Evolutionary conservation across 495 filamentous ascomycete genomes (phyloP).

Genomic region (Penicillium longicatenatum): DNA sequence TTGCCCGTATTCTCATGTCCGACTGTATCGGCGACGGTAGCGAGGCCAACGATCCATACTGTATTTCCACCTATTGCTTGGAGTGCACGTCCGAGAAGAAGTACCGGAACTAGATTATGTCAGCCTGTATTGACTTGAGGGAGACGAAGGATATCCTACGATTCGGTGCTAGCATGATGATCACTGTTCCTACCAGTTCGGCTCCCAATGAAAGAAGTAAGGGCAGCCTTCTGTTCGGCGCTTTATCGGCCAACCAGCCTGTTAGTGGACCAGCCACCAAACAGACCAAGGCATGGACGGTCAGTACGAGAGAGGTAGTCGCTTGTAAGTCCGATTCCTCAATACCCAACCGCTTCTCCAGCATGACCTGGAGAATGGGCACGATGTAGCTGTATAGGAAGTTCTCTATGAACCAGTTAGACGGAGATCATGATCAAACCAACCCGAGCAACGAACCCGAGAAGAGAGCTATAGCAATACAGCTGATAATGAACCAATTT

Average conservation of each 20-base stretch:
- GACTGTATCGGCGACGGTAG: conserved; percentile 19
- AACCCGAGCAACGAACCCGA: not conserved
- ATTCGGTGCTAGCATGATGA: not conserved
- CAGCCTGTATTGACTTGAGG: not conserved
- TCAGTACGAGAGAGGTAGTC: conserved; percentile 23
- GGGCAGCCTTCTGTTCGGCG: not conserved
- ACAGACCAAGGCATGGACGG: conserved; percentile 13
- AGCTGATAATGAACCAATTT: conserved; percentile 8
- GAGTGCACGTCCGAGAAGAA: conserved; percentile 15
- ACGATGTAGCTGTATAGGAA: conserved; percentile 24
- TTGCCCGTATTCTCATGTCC: conserved; percentile 17
- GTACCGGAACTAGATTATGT: conserved; percentile 5
- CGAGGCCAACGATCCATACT: conserved; percentile 25
- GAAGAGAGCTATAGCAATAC: conserved; percentile 6
- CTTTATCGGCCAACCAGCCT: conserved; percentile 14
- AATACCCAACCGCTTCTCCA: conserved; percentile 23
- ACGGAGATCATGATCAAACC: not conserved
- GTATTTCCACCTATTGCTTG: conserved; percentile 20
- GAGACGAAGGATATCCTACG: not conserved
- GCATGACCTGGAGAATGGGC: conserved; percentile 27
- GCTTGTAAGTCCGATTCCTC: conserved; percentile 21
- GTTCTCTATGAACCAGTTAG: conserved; percentile 4
- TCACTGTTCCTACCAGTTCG: not conserved
- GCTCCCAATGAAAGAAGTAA: not conserved
- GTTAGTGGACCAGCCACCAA: conserved; percentile 15